A percentile compares a stretch with the other conserved stretches of the same genome.
Conservation (phyloP, 306 rosid genomes). For the Astragalus glycyphyllos region DNA sequence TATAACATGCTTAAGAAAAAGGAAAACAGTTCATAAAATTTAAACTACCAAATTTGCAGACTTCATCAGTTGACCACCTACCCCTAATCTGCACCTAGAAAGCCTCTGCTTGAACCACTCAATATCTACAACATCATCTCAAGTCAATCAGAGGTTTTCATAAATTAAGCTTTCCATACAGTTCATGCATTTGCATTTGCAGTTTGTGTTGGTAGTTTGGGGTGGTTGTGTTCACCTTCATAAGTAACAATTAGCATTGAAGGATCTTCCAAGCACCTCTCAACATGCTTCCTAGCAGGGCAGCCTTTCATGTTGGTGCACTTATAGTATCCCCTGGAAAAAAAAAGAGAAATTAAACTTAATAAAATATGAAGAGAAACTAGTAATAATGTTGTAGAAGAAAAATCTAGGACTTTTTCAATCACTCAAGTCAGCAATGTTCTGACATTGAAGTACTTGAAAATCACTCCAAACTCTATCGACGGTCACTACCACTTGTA, state of each 20-base stretch:
- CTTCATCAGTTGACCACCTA: slow-evolving; percentile 2
- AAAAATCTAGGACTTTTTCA: slow-evolving; percentile 12
- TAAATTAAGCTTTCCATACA: slow-evolving; percentile 44
- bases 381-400: slow-evolving; percentile 1
- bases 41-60: slow-evolving; percentile 59
- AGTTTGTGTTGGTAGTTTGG: slow-evolving; percentile 74
- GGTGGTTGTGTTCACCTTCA: slow-evolving; percentile 95
- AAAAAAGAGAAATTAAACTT: slow-evolving; percentile 6
- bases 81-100: slow-evolving; percentile 23
- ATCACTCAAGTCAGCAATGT: neutral
- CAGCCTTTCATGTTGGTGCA: slow-evolving; percentile 99
- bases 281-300: slow-evolving; percentile 98
- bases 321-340: slow-evolving; percentile 92
- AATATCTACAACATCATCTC: slow-evolving; percentile 70
- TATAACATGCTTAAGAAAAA: slow-evolving; percentile 48
- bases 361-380: neutral
- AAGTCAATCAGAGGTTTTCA: slow-evolving; percentile 47
- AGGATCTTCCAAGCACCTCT: slow-evolving; percentile 91
- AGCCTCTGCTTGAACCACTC: slow-evolving; percentile 53
- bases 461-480: no score
- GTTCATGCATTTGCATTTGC: slow-evolving; percentile 78
- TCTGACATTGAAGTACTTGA: no score
- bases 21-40: slow-evolving; percentile 49
- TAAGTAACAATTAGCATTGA: slow-evolving; percentile 91
- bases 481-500: no score